Evolutionary conservation across 83 land plant genomes (phyloP).

Genomic region (Diphasiastrum complanatum): DNA sequence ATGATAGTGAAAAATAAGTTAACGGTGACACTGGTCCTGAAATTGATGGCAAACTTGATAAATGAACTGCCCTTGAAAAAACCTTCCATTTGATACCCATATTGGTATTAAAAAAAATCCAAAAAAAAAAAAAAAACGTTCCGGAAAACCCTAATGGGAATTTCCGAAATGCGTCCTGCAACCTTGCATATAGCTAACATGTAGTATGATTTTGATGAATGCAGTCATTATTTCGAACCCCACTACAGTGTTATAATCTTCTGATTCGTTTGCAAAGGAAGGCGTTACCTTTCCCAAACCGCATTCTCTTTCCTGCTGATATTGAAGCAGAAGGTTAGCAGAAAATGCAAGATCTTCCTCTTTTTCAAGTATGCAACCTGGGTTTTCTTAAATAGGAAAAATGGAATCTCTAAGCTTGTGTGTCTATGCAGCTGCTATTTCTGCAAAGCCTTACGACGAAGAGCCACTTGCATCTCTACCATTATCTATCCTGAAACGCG

Average conservation of each 20-base stretch:
- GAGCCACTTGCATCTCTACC: slow-evolving; percentile 37
- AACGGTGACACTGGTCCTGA: no score
- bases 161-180: no score
- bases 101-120: no score
- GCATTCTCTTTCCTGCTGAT: slow-evolving; percentile 64
- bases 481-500: slow-evolving; percentile 20
- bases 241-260: slow-evolving; percentile 69
- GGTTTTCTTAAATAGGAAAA: not conserved
- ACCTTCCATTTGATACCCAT: no score
- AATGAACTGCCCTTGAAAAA: no score
- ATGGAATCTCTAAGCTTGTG: slow-evolving; percentile 24
- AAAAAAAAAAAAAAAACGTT: no score
- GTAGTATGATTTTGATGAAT: no score
- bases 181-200: no score
- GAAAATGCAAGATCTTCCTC: not conserved
- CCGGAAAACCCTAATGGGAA: no score
- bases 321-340: slow-evolving; percentile 33
- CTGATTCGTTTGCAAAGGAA: slow-evolving; percentile 58
- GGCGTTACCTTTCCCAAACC: slow-evolving; percentile 52
- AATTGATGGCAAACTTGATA: no score
- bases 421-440: slow-evolving; percentile 29
- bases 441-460: slow-evolving; percentile 37
- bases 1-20: no score
- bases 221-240: slow-evolving; percentile 80
- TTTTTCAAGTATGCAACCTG: not conserved